Evolutionary conservation across 1,284 basidiomycete species (phyloP).

Genomic region (Ceratobasidium sp.): DNA sequence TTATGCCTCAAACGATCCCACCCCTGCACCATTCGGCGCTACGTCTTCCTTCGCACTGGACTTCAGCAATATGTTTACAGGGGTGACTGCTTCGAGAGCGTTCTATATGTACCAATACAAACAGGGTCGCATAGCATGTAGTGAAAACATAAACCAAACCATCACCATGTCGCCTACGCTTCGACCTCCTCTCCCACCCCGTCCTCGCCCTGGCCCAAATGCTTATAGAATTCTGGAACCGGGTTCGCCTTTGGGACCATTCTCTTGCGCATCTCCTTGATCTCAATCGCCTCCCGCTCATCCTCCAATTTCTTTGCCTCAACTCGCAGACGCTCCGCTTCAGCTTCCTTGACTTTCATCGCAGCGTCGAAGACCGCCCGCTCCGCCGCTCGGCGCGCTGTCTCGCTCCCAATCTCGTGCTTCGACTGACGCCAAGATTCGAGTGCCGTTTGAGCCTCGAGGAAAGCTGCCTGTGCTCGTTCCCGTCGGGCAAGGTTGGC

Average conservation of each 20-base stretch:
- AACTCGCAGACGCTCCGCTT: conserved; percentile 30
- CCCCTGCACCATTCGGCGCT: too few species aligned
- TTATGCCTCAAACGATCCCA: too few species aligned
- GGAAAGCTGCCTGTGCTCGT: conserved; percentile 34
- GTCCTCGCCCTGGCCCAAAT: conserved; percentile 15
- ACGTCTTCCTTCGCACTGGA: too few species aligned
- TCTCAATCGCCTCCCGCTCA: conserved; percentile 36
- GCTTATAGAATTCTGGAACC: conserved; percentile 36
- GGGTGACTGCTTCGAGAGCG: neutral
- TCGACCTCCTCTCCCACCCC: neutral
- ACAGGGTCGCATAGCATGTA: neutral
- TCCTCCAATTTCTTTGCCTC: conserved; percentile 17
- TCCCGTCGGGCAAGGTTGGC: conserved; percentile 35
- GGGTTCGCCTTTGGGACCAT: conserved; percentile 45
- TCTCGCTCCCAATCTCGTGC: conserved; percentile 33
- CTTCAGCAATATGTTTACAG: neutral
- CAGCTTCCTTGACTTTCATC: conserved; percentile 40
- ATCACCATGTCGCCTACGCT: neutral
- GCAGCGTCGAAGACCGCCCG: conserved; percentile 43
- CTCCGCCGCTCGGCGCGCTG: conserved; percentile 39
- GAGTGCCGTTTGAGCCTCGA: conserved; percentile 36
- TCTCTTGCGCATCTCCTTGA: conserved; percentile 35
- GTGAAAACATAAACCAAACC: conserved; percentile 15
- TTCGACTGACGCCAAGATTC: conserved; percentile 26
- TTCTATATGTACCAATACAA: conserved; percentile 5